Conservation (phyloP, 2,329 filamentous ascomycete genomes). For the Lasiodiplodia hormozganensis region DNA sequence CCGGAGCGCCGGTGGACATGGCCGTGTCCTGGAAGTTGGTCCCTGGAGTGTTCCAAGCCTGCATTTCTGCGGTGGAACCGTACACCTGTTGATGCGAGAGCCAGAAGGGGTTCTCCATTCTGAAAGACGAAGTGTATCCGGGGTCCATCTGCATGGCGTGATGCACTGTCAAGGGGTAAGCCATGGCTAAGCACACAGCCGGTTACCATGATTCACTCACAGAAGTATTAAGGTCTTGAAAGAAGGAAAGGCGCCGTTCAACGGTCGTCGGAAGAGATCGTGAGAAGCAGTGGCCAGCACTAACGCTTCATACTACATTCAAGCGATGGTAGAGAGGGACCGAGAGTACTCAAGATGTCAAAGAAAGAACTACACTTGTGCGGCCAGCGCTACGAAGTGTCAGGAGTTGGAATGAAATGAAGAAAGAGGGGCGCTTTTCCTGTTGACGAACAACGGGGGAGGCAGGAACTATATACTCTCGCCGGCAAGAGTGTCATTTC, state of each 20-base stretch:
- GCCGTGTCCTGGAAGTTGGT: not conserved
- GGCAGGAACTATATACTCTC: not conserved
- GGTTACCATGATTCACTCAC: not conserved
- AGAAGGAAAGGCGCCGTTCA: not conserved
- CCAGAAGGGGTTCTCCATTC: not conserved
- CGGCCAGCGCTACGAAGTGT: not conserved
- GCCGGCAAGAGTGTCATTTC: not conserved
- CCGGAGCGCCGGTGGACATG: not conserved
- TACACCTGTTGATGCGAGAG: not conserved
- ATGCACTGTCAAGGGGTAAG: not conserved
- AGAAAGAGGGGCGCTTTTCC: not conserved
- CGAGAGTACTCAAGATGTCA: not conserved
- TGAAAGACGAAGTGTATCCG: not conserved
- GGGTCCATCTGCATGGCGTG: not conserved
- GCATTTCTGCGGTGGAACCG: not conserved
- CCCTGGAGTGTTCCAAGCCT: not conserved
- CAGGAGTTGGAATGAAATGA: not conserved
- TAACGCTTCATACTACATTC: not conserved
- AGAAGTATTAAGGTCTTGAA: not conserved
- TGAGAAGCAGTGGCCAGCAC: not conserved
- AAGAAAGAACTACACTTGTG: not conserved
- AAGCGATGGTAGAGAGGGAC: not conserved
- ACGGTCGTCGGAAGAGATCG: not conserved
- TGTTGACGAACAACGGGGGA: not conserved
- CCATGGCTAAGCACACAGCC: not conserved